Base-by-base conservation (phyloP, 2,329 filamentous ascomycete species). In the Botrytis byssoidea region DNA sequence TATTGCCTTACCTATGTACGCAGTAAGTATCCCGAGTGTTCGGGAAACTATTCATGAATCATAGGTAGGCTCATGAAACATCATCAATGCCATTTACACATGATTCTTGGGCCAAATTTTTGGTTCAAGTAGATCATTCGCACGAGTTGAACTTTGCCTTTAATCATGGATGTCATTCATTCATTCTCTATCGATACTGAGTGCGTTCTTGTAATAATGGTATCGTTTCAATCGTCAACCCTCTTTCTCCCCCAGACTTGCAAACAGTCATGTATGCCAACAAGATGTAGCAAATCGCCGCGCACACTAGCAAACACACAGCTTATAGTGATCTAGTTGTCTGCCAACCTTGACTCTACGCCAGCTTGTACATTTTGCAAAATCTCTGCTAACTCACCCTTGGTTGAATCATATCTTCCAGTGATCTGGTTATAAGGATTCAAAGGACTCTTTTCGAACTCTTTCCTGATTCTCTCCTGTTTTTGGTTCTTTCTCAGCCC, bases 351-450 rank as follows among this genome's bases (percentile, higher is more conserved):
- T 79, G 85, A 83, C 86, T 98, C 95, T 76, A 93, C 90, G 87
- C 92, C 94, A 77, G 83, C 81, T 84, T 87, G 91, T 85, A 97
- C 93, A 72, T 86, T 83, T 60, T 89, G 85, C 81, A 86, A 88
- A 74, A 95, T 84, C 67, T 88, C 86, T 67, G 86, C 86, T 63
- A 97, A 79, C 79, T 99, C 95, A 6, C 94, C 93, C 83, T 89
- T 92, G 35, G 87, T 88, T 71, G 93, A 89, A 83, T 99, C 93
- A 83, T 94, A 97, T 4, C 86, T 83, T 3, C 90, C 93, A 70
- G 86, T 89, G 25, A 91, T 90, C 84, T 97, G 93, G 84, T 97
- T 97, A 85, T 97, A 96, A 22, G 96, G 96, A 83, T 99, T 99
- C 79, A 98, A 95, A 1, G 93, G 91, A 80, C 92, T 93, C 86